A percentile compares a stretch with the other conserved stretches of the same genome.
These are phyloP conservation scores for Gossypium arboreum DNA, from an alignment of 345 rosid genomes.

Conservation along the genomic window DNA sequence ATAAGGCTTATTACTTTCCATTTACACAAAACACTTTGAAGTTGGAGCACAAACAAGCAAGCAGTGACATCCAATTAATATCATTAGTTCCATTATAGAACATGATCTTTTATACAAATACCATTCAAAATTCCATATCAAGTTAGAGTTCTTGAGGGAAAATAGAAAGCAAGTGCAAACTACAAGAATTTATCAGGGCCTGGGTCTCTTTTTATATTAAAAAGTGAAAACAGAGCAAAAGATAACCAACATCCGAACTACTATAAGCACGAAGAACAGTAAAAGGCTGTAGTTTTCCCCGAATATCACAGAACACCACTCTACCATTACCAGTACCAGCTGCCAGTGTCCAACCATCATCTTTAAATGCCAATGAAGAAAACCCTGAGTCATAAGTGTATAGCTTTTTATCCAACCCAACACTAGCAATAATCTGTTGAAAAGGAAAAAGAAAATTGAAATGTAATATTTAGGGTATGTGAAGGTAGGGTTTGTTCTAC, in stretches of 20 bases:
- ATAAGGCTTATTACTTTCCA: not conserved
- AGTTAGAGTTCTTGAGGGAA: not conserved
- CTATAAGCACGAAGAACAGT: constrained; percentile 87
- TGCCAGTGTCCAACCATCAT: constrained; percentile 85
- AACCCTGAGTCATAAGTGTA: constrained; percentile 88
- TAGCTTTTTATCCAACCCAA: constrained; percentile 93
- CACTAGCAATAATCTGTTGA: constrained; percentile 80
- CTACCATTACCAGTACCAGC: constrained; percentile 93
- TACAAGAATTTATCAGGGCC: not conserved
- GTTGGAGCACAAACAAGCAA: not conserved
- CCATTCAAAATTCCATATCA: constrained; percentile 1
- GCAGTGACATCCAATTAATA: not conserved
- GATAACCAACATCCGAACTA: constrained; percentile 69
- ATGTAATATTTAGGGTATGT: not conserved
- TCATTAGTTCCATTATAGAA: not conserved
- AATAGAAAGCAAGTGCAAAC: not conserved
- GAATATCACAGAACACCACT: constrained; percentile 89
- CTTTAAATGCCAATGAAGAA: constrained; percentile 94
- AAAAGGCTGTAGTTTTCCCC: constrained; percentile 84
- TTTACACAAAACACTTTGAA: not conserved
- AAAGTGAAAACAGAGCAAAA: not conserved
- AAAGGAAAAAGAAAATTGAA: constrained; percentile 12
- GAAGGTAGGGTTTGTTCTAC: too few relatives aligned
- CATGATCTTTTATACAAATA: not conserved
- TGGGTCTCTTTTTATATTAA: not conserved